Base-by-base conservation (phyloP, 129 eudicot species). In the Mikania micrantha region DNA sequence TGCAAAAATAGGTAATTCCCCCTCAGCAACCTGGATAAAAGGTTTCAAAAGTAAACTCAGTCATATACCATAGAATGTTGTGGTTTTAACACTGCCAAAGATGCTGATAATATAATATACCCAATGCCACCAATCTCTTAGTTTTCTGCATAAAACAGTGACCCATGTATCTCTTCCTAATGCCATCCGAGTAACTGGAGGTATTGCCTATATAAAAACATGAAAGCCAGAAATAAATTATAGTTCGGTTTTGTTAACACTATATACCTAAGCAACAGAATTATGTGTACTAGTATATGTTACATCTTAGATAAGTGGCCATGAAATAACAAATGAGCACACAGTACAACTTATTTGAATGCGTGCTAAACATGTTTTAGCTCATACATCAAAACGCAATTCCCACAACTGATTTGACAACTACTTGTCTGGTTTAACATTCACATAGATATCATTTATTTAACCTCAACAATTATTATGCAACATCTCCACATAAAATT, bases 61-160 rank as follows among this genome's bases (percentile, higher is more conserved):
- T 76, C 9, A 47, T 35, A 7, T 25, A 60, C 15, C 31, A 35
- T n/a, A 45, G 4, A 48, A 60, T 11, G 17, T 60, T 35, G 8
- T 20, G 17, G 16, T 13, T 60, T 5, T 59, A 24, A 48, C 10
- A 19, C 41, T 32, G 29, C 1, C 9, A 6, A 48, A 48, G 25
- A 75, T 25, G 48, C 38, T 25, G 34, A 66, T 40, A 16, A 36
- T 56, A 36, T 41, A 38, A 32, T 25, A 75, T 93, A 93, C 96
- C 99, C 99, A 86, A 63, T 84, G 95, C 96, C 99, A 93, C 96
- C 96, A 93, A 75, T 93, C 88, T 76, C 88, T 83, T 82, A 93
- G 82, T 80, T 93, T 89, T 83, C 96, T 77, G 85, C 99, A 93
- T 63, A 93, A 50, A 74, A 85, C 96, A 42, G 96, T 93, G 9